phyloP scores from a whole-genome alignment of 2,329 filamentous ascomycete genomes.

The Pestalotiopsis sp. region DNA sequence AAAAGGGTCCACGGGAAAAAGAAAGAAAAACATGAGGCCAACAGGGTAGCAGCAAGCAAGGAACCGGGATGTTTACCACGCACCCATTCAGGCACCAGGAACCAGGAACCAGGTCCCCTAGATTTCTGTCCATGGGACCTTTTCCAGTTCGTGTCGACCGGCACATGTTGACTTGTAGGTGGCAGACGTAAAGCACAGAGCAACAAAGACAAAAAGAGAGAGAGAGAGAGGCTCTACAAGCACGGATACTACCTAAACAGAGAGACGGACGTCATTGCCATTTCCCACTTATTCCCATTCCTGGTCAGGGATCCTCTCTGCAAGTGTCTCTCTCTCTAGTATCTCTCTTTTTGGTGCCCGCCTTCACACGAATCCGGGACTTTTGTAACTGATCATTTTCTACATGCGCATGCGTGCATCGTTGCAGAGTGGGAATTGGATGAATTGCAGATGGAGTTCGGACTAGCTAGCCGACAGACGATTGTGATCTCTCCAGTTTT shows the following conservation, averaged over 20 bases:
- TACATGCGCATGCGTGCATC: neutral
- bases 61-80: no score
- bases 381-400: neutral
- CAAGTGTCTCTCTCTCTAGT: neutral
- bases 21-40: neutral
- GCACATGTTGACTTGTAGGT: neutral
- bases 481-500: neutral
- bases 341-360: neutral
- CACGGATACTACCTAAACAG: neutral
- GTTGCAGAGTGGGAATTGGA: neutral
- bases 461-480: neutral
- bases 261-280: neutral
- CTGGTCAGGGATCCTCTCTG: neutral
- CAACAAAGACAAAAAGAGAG: neutral
- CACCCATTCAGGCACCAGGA: neutral
- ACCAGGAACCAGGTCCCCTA: neutral
- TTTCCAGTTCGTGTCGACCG: neutral
- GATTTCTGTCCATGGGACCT: neutral
- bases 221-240: neutral
- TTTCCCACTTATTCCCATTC: neutral
- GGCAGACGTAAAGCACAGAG: neutral
- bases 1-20: neutral
- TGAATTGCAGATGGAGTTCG: neutral
- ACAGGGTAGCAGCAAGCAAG: neutral
- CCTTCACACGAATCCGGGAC: neutral